Conservation (phyloP, 129 eudicot species). For the Mikania micrantha region DNA sequence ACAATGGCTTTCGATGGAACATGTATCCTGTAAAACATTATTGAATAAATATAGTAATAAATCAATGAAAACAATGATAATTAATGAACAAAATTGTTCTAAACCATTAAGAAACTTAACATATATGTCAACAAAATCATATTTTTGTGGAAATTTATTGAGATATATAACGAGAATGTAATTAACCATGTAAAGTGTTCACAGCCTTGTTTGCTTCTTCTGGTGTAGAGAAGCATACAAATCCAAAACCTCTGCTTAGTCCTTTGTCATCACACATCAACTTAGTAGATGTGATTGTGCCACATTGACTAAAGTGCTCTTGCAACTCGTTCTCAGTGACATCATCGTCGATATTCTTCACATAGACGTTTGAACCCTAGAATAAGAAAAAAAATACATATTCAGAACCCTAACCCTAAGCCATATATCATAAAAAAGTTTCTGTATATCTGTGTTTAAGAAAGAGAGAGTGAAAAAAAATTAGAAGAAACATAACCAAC, state of each 20-base stretch:
- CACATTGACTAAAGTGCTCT: constrained; percentile 70
- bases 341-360: constrained; percentile 70
- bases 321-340: constrained; percentile 61
- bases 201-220: constrained; percentile 79
- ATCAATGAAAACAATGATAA: neutral
- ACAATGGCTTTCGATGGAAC: constrained; percentile 67
- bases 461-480: too few relatives aligned
- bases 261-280: constrained; percentile 76
- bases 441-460: too few relatives aligned
- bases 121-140: neutral
- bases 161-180: neutral
- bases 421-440: neutral
- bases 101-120: neutral
- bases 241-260: constrained; percentile 78
- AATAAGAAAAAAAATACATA: neutral
- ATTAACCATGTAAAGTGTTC: constrained; percentile 53
- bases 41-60: neutral
- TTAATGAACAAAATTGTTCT: neutral
- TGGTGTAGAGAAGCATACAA: constrained; percentile 79
- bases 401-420: neutral
- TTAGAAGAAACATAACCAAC: too few relatives aligned
- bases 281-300: constrained; percentile 75
- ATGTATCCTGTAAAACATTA: constrained; percentile 45
- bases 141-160: neutral
- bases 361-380: constrained; percentile 80